Evolutionary conservation across 208 protist species (phyloP), one percentile per base, ranked within the genome.

Genomic region (Acanthamoeba rhysodes): DNA sequence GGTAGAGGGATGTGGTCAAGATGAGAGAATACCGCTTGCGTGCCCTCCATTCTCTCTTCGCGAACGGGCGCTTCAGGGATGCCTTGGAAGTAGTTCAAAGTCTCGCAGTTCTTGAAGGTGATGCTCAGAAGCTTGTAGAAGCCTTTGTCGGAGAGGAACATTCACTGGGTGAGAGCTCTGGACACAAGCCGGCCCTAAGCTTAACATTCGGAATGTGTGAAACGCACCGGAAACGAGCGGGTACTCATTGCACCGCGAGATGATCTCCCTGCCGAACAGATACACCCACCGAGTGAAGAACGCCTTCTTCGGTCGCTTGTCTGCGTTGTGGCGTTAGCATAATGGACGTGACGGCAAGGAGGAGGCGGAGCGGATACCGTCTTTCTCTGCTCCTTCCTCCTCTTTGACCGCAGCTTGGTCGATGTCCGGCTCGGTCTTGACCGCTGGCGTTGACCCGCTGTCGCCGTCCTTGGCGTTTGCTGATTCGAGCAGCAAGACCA

Each of bases 41-140:
- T 93, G 45, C 45, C 32, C 12, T 57, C 45, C 20, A 29, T 4
- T 50, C 50, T 57, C 0, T 88, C 80, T 3, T 88, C 80, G 7
- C 80, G 45, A 12, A 27, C n/a, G 29, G 53, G 50, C 50, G 22
- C 22, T n/a, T 95, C 91, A n/a, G 91, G 9, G 3, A 93, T 50
- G 29, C 53, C 91, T 74, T 90, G 20, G 53, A 97, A 97, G 66
- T 97, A 97, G 27, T 94, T 87, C 22, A 95, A 27, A 37, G 92
- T 45, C 85, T 90, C 93, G 20, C 76, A 85, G 34, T 96, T 93
- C 41, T 96, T 82, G 29, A 97, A 80, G 20, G 94, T 59, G 48
- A 96, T 90, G 50, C 55, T 96, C 22, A 97, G n/a, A 24, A 97
- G 53, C 32, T 96, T 97, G 70, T 97, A 97, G 29, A 97, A 96